Evolutionary conservation across 768 basidiomycete genomes (phyloP), one percentile per base, ranked within the genome.

Genomic region (Rhodotorula kratochvilovae): DNA sequence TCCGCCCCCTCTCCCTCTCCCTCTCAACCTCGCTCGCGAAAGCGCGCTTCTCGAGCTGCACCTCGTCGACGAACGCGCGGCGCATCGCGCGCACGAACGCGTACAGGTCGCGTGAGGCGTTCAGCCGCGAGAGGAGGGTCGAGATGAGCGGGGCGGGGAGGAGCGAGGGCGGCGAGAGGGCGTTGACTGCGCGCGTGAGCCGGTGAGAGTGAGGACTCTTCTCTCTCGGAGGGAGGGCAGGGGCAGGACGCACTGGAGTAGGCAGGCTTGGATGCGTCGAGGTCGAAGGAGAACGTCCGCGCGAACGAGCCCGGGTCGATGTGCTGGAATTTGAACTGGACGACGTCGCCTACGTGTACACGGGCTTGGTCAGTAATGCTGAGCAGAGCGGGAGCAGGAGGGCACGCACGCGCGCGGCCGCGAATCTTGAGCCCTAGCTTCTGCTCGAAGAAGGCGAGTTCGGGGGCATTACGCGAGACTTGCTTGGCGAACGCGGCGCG

Each of bases 261-360:
- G 36, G 13, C 7, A 5, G 57, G 31, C n/a, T 55, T 39, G 10
- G 71, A 72, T 6, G 66, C 74, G 59, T 75, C 68, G n/a, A 75
- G 43, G 51, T 72, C 68, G 66, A 75, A 64, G 12, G 71, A 66
- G 66, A 75, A 75, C 15, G 68, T 33, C 1, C 70, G 64, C 15
- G 70, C 53, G 58, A 67, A 70, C 23, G 55, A 61, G 2, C 61
- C 39, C 5, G 67, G 68, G 29, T 75, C 74, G 43, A 75, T 23
- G 58, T 70, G 50, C 17, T 45, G n/a, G 55, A 72, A 75, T n/a
- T 63, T 67, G 68, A 75, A 75, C 46, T 63, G 68, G 17, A 75
- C 70, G 36, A 70, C 51, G 31, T 72, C 74, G 35, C 56, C 71
- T 71, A 48, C 19, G 46, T 1, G 17, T 12, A 5, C 12, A 36